phyloP scores from a whole-genome alignment of 2,329 filamentous ascomycete species.

The Neurospora crassa region DNA sequence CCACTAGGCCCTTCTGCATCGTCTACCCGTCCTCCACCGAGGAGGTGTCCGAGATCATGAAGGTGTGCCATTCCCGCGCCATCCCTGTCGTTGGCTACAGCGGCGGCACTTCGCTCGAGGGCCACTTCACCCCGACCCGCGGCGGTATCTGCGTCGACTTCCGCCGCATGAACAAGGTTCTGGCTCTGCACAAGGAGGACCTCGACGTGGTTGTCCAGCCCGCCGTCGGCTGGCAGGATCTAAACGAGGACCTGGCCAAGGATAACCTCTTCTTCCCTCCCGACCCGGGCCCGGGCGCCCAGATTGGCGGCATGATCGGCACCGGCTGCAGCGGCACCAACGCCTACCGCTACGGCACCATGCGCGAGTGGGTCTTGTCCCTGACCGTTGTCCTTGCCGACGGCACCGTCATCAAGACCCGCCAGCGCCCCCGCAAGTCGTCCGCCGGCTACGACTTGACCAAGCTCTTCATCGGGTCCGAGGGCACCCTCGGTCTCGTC shows the following conservation, averaged over 20 bases:
- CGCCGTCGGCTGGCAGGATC: conserved; percentile 74
- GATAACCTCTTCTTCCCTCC: conserved; percentile 84
- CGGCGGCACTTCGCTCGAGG: conserved; percentile 82
- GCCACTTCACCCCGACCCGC: conserved; percentile 74
- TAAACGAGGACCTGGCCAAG: conserved; percentile 68
- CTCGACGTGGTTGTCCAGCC: conserved; percentile 70
- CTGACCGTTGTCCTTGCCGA: conserved; percentile 85
- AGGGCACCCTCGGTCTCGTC: conserved; percentile 83
- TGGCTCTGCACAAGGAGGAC: conserved; percentile 68
- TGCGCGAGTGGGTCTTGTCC: conserved; percentile 86
- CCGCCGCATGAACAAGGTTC: conserved; percentile 70
- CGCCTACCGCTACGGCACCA: conserved; percentile 85
- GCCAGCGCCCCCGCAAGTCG: conserved; percentile 79
- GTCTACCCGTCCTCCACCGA: conserved; percentile 70
- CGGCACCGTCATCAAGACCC: conserved; percentile 81
- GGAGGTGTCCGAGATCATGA: conserved; percentile 80
- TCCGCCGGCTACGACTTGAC: conserved; percentile 89
- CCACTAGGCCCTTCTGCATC: conserved; percentile 55
- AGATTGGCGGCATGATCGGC: conserved; percentile 84
- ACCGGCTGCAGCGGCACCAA: conserved; percentile 73
- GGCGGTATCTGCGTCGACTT: conserved; percentile 85
- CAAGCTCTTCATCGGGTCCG: conserved; percentile 79
- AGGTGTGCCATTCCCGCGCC: conserved; percentile 68
- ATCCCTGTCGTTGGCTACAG: conserved; percentile 85
- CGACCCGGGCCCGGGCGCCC: conserved; percentile 81